Conservation (phyloP, 106 monocot genomes). For the Xerophyta viscosa region DNA sequence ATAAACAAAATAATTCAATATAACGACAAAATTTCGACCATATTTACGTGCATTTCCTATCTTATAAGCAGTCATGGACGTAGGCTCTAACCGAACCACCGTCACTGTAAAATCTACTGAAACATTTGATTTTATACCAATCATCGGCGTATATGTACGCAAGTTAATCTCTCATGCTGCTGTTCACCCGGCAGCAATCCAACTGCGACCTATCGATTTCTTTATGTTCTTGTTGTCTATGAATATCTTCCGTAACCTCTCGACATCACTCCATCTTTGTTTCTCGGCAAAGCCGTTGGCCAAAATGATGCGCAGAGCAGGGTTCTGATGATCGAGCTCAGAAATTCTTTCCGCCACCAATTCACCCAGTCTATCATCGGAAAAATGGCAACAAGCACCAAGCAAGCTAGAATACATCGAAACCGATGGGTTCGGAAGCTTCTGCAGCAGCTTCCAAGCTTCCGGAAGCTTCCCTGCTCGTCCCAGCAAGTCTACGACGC, state of each 20-base stretch:
- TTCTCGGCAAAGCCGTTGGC: constrained; percentile 29
- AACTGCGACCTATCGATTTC: constrained; percentile 28
- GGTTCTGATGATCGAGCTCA: constrained; percentile 14
- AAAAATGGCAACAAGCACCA: constrained; percentile 19
- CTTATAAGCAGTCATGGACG: too few species aligned
- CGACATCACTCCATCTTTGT: constrained; percentile 33
- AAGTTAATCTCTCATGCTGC: too few species aligned
- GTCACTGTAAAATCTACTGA: too few species aligned
- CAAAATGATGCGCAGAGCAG: constrained; percentile 17
- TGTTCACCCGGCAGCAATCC: constrained; percentile 6
- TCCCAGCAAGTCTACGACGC: constrained; percentile 28
- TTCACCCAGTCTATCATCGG: constrained; percentile 15
- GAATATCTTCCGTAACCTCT: constrained; percentile 20
- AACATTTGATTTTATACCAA: too few species aligned
- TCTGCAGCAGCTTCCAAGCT: constrained; percentile 25
- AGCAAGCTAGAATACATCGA: constrained; percentile 30
- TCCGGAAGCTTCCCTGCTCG: constrained; percentile 30
- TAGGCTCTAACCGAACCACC: too few species aligned
- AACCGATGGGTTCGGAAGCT: constrained; percentile 11
- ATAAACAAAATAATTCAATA: too few species aligned
- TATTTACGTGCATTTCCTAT: too few species aligned
- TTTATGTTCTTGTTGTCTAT: constrained; percentile 1
- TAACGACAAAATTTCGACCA: too few species aligned
- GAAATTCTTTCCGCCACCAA: constrained; percentile 18
- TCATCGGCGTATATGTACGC: too few species aligned